Conservation (phyloP, 768 basidiomycete genomes). For the Mycena indigotica region DNA sequence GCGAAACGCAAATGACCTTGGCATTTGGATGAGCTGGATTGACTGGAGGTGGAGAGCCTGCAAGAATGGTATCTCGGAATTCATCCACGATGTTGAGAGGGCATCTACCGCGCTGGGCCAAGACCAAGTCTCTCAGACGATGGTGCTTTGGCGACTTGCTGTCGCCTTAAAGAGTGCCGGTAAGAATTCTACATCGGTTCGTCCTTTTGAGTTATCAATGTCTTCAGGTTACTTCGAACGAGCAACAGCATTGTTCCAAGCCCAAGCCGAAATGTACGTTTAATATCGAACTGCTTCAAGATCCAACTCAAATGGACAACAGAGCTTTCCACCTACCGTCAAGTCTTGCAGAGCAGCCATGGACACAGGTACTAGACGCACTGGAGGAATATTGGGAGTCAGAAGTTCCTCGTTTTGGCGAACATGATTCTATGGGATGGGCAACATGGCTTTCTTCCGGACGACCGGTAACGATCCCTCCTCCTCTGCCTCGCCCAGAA, state of each 20-base stretch:
- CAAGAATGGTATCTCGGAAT: slow-evolving; percentile 49
- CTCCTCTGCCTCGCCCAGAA: slow-evolving; percentile 7
- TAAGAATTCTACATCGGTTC: slow-evolving; percentile 28
- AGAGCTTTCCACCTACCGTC: slow-evolving; percentile 65
- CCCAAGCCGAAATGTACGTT: slow-evolving; percentile 82
- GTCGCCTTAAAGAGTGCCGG: slow-evolving; percentile 68
- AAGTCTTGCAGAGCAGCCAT: slow-evolving; percentile 42
- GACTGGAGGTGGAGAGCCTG: slow-evolving; percentile 67
- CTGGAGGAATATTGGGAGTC: slow-evolving; percentile 87
- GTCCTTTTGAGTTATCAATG: slow-evolving; percentile 11
- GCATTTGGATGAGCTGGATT: slow-evolving; percentile 79
- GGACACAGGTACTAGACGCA: slow-evolving; percentile 52
- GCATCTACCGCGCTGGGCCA: slow-evolving; percentile 48
- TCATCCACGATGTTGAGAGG: slow-evolving; percentile 55
- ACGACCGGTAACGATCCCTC: slow-evolving; percentile 11
- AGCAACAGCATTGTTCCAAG: slow-evolving; percentile 78
- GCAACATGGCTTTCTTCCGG: slow-evolving; percentile 55
- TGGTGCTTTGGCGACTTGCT: slow-evolving; percentile 73
- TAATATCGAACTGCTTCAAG: no score
- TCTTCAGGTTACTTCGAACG: slow-evolving; percentile 69
- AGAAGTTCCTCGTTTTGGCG: slow-evolving; percentile 76
- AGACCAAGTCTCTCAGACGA: slow-evolving; percentile 55
- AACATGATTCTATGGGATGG: slow-evolving; percentile 70
- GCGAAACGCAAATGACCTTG: slow-evolving; percentile 45
- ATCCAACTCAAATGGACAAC: slow-evolving; percentile 2